Evolutionary conservation across 768 basidiomycete genomes (phyloP), one percentile per base, ranked within the genome.

Genomic region (Astraeus odoratus): DNA sequence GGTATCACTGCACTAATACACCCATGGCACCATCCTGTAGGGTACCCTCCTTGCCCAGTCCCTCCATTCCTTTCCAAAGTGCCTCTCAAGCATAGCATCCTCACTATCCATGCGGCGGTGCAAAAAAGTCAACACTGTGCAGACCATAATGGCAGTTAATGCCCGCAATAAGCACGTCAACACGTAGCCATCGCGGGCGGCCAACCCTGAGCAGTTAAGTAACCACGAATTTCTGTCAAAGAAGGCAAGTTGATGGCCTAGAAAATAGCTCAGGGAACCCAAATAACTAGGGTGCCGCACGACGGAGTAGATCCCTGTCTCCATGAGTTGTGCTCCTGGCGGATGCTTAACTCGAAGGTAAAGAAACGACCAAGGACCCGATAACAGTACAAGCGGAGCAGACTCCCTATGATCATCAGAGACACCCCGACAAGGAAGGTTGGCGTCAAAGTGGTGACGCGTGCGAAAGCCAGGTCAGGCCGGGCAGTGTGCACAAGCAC

Each of bases 251-350:
- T 13, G 12, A 31, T 13, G n/a, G 30, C 30, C 30, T 13, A 31
- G 12, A 12, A 31, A 4, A 4, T 13, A 13, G 10, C 30, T 13
- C n/a, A 31, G 5, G 30, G 12, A 23, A 16, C 45, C 42, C 34
- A 53, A 50, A 43, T 67, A 67, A 35, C 35, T 51, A 27, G 56
- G 56, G n/a, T 57, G 55, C 13, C 55, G 57, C 15, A 58, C 53
- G 34, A 57, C 26, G 5, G 48, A 44, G 42, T 58, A 57, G 9
- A 56, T 53, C 10, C 56, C 53, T 8, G 33, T 22, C 5, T 44
- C 52, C 35, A 58, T 35, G 33, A 58, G 51, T 18, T 43, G 43
- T 58, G 56, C 5, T 42, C 45, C n/a, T 44, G 34, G 13, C 42
- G 52, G 3, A 57, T 35, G 15, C 53, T 42, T 10, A 55, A 27